Conservation (phyloP, 208 protist genomes). For the Crithidia thermophila region DNA sequence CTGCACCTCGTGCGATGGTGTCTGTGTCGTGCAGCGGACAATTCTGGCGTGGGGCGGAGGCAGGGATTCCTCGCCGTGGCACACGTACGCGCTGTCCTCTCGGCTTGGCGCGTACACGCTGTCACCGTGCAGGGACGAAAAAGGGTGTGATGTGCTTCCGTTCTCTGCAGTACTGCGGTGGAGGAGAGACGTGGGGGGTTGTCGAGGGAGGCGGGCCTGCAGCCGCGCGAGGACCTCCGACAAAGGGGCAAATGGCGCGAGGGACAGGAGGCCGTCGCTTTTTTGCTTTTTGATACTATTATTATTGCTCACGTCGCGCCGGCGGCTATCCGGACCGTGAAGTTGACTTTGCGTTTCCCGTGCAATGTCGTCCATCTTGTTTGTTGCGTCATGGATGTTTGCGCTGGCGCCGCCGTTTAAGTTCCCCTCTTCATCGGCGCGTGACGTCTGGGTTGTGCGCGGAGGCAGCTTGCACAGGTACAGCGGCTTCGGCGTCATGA, state of each 20-base stretch:
- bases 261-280: not conserved
- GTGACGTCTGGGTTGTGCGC: not conserved
- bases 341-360: too few species aligned
- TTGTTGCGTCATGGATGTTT: not conserved
- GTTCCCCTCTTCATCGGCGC: not conserved
- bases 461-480: slow-evolving; percentile 34
- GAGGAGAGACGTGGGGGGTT: too few species aligned
- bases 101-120: not conserved
- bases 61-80: slow-evolving; percentile 1
- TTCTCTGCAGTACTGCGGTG: too few species aligned
- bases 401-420: too few species aligned
- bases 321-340: too few species aligned
- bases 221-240: not conserved
- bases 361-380: not conserved
- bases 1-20: not conserved
- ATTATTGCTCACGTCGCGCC: too few species aligned
- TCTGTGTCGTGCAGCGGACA: slow-evolving; percentile 2
- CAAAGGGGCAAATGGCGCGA: not conserved
- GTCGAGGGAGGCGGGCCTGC: not conserved
- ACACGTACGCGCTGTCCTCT: slow-evolving; percentile 5
- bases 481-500: slow-evolving; percentile 55
- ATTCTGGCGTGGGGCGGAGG: slow-evolving; percentile 14
- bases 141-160: too few species aligned
- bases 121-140: not conserved
- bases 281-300: too few species aligned